Conservation (phyloP, 352 stramenopile genomes). For the Pythium scleroteichum region DNA sequence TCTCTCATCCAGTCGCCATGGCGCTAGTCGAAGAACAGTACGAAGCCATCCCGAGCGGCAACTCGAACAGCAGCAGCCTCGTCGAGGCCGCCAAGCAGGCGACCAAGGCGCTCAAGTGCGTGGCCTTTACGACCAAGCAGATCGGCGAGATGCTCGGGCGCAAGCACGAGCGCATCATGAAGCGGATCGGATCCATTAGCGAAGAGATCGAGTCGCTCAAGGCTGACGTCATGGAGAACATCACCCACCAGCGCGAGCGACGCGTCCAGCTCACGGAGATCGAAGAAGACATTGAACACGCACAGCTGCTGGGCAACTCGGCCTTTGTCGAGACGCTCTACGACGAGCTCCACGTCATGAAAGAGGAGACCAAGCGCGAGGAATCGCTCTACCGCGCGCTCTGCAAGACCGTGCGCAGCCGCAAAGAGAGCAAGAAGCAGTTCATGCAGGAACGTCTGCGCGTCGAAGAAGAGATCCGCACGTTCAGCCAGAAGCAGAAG, state of each 20-base stretch:
- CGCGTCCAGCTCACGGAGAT: constrained; percentile 46
- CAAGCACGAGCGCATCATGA: constrained; percentile 47
- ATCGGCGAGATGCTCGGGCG: constrained; percentile 56
- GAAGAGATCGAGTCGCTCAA: constrained; percentile 60
- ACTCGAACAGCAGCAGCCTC: constrained; percentile 3
- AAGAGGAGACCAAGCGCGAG: constrained; percentile 49
- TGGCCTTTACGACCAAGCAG: constrained; percentile 63
- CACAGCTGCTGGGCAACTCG: constrained; percentile 51
- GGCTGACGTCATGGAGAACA: constrained; percentile 52
- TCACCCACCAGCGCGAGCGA: constrained; percentile 47
- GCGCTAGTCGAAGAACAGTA: constrained; percentile 7
- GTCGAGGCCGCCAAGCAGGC: constrained; percentile 56
- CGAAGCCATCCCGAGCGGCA: constrained; percentile 3
- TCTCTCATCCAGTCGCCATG: not conserved
- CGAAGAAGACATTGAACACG: constrained; percentile 54
- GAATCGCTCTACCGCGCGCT: constrained; percentile 47
- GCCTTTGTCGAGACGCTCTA: constrained; percentile 49
- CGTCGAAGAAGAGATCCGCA: constrained; percentile 46
- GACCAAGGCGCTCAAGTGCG: constrained; percentile 66
- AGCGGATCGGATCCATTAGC: constrained; percentile 40
- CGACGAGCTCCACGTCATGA: constrained; percentile 48
- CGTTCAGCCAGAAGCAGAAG: constrained; percentile 57
- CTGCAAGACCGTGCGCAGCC: constrained; percentile 42
- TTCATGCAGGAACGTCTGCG: constrained; percentile 37
- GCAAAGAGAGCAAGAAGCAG: constrained; percentile 35